Evolutionary conservation across 2,329 filamentous ascomycete genomes (phyloP), one percentile per base, ranked within the genome.

Genomic region (Sclerotinia spermophila): DNA sequence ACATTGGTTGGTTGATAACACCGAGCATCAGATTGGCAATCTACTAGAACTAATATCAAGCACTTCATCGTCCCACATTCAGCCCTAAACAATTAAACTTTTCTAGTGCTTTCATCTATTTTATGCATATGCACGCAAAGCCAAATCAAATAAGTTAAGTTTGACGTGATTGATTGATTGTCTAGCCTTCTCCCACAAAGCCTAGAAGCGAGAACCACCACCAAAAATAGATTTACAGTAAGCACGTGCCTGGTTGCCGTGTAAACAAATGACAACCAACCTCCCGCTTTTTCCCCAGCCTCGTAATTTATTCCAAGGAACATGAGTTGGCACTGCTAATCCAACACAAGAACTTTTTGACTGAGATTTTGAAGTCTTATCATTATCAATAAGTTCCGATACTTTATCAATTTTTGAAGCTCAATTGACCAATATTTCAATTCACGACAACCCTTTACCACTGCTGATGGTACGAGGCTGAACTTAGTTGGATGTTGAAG

Each of bases 271-370:
- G 15, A 40, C 38, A 67, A 69, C 67, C 67, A 69, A 27, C 55
- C 68, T 70, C 68, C 64, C 69, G 24, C 64, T 59, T 67, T 67
- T 67, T 53, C 61, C 69, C 69, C 68, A 70, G 55, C 69, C 69
- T 70, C 69, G 53, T 60, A 35, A 38, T 45, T 71, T 61, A 42
- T 71, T 60, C 21, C 42, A 71, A 53, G 55, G 15, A 60, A 5
- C 21, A 44, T 67, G 69, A 70, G 64, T 60, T 71, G 53, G 62
- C 44, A 67, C 42, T 42, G 13, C n/a, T 15, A 53, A 53, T 33
- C 38, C 67, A 55, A 42, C 58, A 69, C 56, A 11, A 17, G 6
- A 64, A 48, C 21, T 48, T 33, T n/a, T 68, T 24, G 55, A 68
- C 24, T 21, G 30, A 51, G 35, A 30, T 44, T 62, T 62, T n/a